Percentiles rank a stretch among this genome's conserved stretches.
Conservation (phyloP, 2,329 filamentous ascomycete genomes). For the Calonectria naviculata region DNA sequence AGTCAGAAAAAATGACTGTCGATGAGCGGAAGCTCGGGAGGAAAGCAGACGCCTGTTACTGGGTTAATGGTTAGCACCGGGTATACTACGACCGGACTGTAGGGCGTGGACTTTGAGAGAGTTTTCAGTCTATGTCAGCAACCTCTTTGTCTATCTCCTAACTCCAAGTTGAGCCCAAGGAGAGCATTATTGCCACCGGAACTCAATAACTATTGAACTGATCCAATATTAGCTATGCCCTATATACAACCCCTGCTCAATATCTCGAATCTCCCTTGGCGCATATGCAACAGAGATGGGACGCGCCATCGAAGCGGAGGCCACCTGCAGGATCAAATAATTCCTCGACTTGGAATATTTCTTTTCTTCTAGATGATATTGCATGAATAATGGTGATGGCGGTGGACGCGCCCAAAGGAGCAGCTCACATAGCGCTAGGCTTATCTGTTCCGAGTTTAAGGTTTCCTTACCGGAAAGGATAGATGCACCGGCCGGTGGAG, state of each 20-base stretch:
- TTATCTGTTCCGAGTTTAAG: background rate
- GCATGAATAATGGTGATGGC: background rate
- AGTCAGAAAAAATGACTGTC: no score
- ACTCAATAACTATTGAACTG: background rate
- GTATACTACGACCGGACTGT: no score
- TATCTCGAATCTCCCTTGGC: background rate
- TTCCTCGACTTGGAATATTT: constrained; percentile 4
- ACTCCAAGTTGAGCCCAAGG: no score
- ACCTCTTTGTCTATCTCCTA: no score
- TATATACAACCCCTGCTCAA: background rate
- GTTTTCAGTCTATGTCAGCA: no score
- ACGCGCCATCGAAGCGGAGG: background rate
- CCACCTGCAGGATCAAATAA: background rate
- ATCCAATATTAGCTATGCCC: background rate
- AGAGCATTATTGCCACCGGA: background rate
- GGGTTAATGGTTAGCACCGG: background rate
- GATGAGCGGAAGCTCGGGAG: background rate
- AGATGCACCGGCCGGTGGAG: background rate
- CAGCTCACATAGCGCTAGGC: background rate
- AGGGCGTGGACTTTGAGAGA: no score
- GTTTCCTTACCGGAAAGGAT: background rate
- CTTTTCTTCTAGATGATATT: background rate
- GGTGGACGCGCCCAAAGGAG: background rate
- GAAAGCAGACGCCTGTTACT: background rate
- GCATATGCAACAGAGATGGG: background rate